Base-by-base conservation (phyloP, 148 eudicot species). In the Rhododendron ovatum region DNA sequence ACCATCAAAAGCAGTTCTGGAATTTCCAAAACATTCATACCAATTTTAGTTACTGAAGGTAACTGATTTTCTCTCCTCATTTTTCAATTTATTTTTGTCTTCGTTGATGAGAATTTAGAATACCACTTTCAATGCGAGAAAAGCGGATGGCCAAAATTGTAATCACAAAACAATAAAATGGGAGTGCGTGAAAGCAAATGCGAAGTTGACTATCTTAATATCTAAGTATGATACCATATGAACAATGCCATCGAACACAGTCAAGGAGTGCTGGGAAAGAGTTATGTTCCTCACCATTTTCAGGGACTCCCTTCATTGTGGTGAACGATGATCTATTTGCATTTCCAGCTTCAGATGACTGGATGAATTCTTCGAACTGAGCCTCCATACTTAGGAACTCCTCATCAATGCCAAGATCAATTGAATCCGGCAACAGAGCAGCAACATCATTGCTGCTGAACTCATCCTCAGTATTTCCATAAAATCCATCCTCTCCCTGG, bases 341-440 rank as follows among this genome's bases (percentile, higher is more conserved):
- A 45, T 91, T 82, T 86, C 87, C 94, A 83, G 87, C 41, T 50
- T 89, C 96, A 57, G 93, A 81, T 20, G 91, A 94, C 50, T 88
- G 93, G 88, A 94, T 92, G 85, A 96, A 96, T 67, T 95, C 98
- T 91, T 96, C 96, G 85, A 91, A 93, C 88, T 93, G 96, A 6
- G 96, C 95, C 83, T 95, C 97, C 95, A 95, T 95, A 84, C 84
- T 91, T 81, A 89, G 78, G 74, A 92, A 86, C 37, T 96, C 99
- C 43, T 94, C 98, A 88, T 95, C 98, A 79, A 92, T 87, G 50
- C 91, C 95, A 51, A 95, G 87, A 88, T 96, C 98, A 81, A 96
- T 94, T 39, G 91, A 88, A 91, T 96, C 99, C 6, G 99, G 99
- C 55, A 96, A 90, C 90, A 95, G 71, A 82, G 92, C 94, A 48